Evolutionary conservation across 805 yeast species (phyloP), one percentile per base, ranked within the genome.

Genomic region (Barnettozyma wickerhamii): DNA sequence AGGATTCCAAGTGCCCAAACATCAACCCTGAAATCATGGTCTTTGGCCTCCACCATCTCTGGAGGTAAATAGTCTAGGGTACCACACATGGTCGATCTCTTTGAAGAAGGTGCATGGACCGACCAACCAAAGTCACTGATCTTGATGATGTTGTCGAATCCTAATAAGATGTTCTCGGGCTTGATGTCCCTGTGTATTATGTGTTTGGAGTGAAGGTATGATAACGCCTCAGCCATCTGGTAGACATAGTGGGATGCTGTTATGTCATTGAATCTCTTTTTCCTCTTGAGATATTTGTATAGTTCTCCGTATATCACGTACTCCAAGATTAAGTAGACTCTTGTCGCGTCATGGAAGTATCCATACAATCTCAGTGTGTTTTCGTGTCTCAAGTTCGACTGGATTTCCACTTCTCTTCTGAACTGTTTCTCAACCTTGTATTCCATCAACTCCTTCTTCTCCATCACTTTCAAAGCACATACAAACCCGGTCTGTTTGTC

Each of bases 101-200:
- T 74, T 0, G 70, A 64, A 0, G 74, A 64, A 1, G 78, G 77
- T 0, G 84, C 73, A 50, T 79, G 47, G 3, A 90, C 91, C 41
- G 95, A 84, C 97, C 97, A 91, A 12, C 99, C 99, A 59, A 93
- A 91, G 63, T 91, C 99, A 15, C 96, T 83, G 29, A 91, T 71
- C 59, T 90, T 91, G 40, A 91, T 71, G 19, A 75, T 75, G 48
- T 89, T 85, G 55, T 86, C 78, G 45, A 80, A 73, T 6, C 88
- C 87, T 10, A 91, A 66, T 32, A 91, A 64, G 37, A 91, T 84
- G 53, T 91, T 91, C 58, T 93, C 98, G 0, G 98, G 98, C 61
- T 91, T 91, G 49, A 91, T 77, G 58, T 91, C 99, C 45, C 98
- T 72, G 57, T 91, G 99, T 20, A 91, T 84, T 33, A 93, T 79